These are phyloP conservation scores for Puccinia brachypodii DNA, from an alignment of 1,284 basidiomycete genomes.

Conservation along the genomic window DNA sequence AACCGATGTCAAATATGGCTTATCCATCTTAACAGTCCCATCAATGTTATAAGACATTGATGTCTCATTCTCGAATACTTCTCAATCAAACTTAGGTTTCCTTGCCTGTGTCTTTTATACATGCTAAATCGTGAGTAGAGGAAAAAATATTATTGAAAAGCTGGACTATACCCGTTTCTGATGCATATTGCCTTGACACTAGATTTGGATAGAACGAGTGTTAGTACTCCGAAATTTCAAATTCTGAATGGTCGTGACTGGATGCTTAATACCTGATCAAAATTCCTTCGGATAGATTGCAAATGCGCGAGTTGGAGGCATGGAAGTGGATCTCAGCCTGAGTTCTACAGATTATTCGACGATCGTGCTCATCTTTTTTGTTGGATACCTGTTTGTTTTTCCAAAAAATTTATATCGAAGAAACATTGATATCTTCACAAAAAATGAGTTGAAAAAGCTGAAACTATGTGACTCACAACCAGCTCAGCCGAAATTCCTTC, in stretches of 20 bases:
- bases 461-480: too few species aligned
- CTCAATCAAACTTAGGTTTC: not conserved
- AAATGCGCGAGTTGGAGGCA: slow-evolving; percentile 42
- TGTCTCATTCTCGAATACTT: not conserved
- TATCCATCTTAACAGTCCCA: not conserved
- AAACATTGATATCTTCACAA: not conserved
- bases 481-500: slow-evolving; percentile 42
- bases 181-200: too few species aligned
- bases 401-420: not conserved
- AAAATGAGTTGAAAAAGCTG: not conserved
- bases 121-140: slow-evolving; percentile 27
- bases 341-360: slow-evolving; percentile 35
- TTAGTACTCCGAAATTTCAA: not conserved
- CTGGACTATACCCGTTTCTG: too few species aligned
- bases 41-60: not conserved
- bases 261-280: not conserved
- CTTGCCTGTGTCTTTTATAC: slow-evolving; percentile 36
- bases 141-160: not conserved
- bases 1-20: not conserved
- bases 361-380: slow-evolving; percentile 35
- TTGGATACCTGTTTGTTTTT: slow-evolving; percentile 39
- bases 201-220: slow-evolving; percentile 40
- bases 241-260: not conserved
- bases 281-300: slow-evolving; percentile 14
- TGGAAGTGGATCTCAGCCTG: slow-evolving; percentile 29